Evolutionary conservation across 2,329 filamentous ascomycete genomes (phyloP).

Genomic region (Orbilia oligospora): DNA sequence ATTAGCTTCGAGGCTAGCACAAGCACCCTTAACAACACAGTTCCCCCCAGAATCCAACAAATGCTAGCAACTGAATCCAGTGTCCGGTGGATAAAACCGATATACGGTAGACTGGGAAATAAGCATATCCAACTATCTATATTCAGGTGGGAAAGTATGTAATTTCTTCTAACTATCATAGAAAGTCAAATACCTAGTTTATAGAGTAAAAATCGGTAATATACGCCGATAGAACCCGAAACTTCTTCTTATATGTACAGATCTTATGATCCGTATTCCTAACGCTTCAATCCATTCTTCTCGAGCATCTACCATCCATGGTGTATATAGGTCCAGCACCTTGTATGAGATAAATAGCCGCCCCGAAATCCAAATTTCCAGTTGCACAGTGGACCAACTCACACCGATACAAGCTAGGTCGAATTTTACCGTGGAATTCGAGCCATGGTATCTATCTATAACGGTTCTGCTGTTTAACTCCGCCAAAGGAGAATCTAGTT

Average conservation of each 20-base stretch:
- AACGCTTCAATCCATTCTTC: background rate
- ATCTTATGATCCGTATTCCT: background rate
- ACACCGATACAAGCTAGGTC: background rate
- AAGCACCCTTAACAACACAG: background rate
- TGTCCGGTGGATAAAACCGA: too few species aligned
- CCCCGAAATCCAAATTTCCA: background rate
- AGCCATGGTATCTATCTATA: conserved; percentile 3
- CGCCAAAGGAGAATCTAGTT: background rate
- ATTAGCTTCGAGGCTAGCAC: too few species aligned
- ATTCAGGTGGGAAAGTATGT: too few species aligned
- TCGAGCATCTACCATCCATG: too few species aligned
- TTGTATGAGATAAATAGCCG: background rate
- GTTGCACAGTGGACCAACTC: background rate
- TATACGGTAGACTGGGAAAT: too few species aligned
- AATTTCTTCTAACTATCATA: too few species aligned
- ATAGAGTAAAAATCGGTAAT: background rate
- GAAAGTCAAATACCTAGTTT: too few species aligned
- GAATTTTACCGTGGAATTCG: background rate
- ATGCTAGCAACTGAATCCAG: too few species aligned
- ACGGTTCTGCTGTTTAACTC: background rate
- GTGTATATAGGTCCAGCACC: background rate
- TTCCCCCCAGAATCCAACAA: background rate
- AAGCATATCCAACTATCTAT: too few species aligned
- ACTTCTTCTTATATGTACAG: background rate
- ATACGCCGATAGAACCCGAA: background rate